Percentiles rank a stretch among this genome's conserved stretches.
These are phyloP conservation scores for Cordyceps javanica DNA, from an alignment of 2,329 filamentous ascomycete species.

Conservation along the genomic window DNA sequence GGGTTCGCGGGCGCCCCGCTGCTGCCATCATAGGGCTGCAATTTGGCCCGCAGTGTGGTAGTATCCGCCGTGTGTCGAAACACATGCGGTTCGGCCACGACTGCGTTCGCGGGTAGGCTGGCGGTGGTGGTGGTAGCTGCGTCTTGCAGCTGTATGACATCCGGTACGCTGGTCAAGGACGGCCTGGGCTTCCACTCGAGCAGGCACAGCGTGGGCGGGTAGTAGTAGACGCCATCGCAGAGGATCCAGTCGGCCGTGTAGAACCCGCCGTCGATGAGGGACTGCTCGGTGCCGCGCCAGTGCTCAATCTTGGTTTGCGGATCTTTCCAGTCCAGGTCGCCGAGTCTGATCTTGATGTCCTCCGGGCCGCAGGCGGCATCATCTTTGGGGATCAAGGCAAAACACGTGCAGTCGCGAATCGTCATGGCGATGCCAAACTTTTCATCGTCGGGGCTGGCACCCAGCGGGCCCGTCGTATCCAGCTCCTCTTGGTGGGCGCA, in stretches of 20 bases:
- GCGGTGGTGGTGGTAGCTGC: neutral
- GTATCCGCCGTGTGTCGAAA: neutral
- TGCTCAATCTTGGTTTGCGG: constrained; percentile 58
- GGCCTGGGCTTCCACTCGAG: constrained; percentile 23
- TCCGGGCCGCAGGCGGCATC: constrained; percentile 20
- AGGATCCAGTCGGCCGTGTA: constrained; percentile 46
- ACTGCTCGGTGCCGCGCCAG: constrained; percentile 59
- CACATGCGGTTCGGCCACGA: neutral
- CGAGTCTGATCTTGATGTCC: constrained; percentile 53
- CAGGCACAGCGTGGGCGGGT: constrained; percentile 30
- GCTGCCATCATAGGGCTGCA: neutral
- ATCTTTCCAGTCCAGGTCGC: constrained; percentile 74
- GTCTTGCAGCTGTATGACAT: constrained; percentile 19
- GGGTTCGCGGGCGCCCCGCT: neutral
- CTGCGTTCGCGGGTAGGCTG: neutral
- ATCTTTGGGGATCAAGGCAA: constrained; percentile 48
- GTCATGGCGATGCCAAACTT: constrained; percentile 70
- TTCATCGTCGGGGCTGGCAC: constrained; percentile 32
- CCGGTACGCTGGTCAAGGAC: constrained; percentile 13
- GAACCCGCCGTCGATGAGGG: constrained; percentile 61
- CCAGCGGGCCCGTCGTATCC: constrained; percentile 39
- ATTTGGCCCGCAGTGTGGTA: neutral
- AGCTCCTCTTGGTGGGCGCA: constrained; percentile 33
- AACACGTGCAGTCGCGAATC: constrained; percentile 71
- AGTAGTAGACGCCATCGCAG: constrained; percentile 27